Evolutionary conservation across 192 early-diverging fungal genomes (phyloP).

Genomic region (Umbelopsis sp.): DNA sequence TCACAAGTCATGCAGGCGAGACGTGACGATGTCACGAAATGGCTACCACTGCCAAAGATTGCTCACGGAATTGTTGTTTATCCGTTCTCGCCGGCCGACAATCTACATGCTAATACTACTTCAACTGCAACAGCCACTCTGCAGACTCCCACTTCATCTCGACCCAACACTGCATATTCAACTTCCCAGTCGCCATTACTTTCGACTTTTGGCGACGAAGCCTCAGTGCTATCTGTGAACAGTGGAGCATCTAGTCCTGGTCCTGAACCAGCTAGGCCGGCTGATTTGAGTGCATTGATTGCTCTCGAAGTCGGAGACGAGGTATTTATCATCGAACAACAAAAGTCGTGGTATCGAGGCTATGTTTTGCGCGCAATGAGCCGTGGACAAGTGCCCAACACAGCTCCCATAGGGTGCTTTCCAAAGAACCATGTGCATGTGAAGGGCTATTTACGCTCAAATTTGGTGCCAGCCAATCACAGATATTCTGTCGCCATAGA

Average conservation of each 20-base stretch:
- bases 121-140: background rate
- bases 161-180: conserved; percentile 20
- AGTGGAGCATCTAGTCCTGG: conserved; percentile 5
- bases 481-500: background rate
- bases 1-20: conserved; percentile 9
- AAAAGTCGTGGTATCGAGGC: conserved; percentile 62
- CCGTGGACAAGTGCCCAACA: conserved; percentile 38
- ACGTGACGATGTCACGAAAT: conserved; percentile 33
- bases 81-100: conserved; percentile 42
- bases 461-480: conserved; percentile 18
- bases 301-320: conserved; percentile 58
- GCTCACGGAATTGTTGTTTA: conserved; percentile 49
- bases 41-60: conserved; percentile 49
- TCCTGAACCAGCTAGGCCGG: conserved; percentile 3
- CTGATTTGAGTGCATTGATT: conserved; percentile 23
- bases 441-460: conserved; percentile 46
- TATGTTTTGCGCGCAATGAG: conserved; percentile 56
- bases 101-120: background rate
- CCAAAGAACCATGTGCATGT: conserved; percentile 57
- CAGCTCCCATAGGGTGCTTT: conserved; percentile 53
- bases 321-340: conserved; percentile 59
- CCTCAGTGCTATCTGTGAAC: background rate
- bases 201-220: background rate
- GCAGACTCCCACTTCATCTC: conserved; percentile 10
- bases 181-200: conserved; percentile 19